Conservation (phyloP, 2,329 filamentous ascomycete species). For the Microdochium nivale region DNA sequence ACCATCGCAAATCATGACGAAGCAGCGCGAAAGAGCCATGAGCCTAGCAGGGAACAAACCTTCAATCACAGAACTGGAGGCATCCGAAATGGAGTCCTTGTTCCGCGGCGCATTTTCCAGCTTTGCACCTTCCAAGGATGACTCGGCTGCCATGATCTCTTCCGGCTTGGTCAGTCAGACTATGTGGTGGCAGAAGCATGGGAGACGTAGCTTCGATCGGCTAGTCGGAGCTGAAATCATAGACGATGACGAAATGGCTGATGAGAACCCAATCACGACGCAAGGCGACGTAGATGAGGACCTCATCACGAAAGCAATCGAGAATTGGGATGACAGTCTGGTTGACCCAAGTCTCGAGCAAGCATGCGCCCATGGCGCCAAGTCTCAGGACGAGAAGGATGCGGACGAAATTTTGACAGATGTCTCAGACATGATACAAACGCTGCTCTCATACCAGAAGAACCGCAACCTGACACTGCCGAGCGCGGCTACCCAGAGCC, state of each 20-base stretch:
- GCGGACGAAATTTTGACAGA: constrained; percentile 63
- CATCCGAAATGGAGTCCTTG: constrained; percentile 62
- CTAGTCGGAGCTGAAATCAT: constrained; percentile 44
- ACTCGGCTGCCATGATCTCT: constrained; percentile 61
- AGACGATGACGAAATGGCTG: constrained; percentile 23
- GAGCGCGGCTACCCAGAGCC: constrained; percentile 46
- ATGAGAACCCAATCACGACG: constrained; percentile 16
- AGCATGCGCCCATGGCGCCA: constrained; percentile 31
- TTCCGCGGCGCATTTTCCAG: constrained; percentile 73
- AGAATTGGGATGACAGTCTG: constrained; percentile 47
- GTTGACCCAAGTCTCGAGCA: constrained; percentile 51
- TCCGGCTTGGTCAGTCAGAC: constrained; percentile 54
- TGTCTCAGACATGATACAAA: constrained; percentile 69
- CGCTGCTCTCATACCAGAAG: constrained; percentile 68
- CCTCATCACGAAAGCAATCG: constrained; percentile 43
- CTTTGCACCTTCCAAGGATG: constrained; percentile 69
- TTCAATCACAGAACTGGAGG: constrained; percentile 44
- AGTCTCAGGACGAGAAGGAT: constrained; percentile 47
- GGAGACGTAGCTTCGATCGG: constrained; percentile 56
- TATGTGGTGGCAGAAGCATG: constrained; percentile 70
- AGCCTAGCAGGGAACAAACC: constrained; percentile 55
- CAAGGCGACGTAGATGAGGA: constrained; percentile 39
- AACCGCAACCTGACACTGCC: constrained; percentile 66
- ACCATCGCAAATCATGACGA: constrained; percentile 45
- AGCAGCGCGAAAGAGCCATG: constrained; percentile 63